These are phyloP conservation scores for Ceratocystis ficicola DNA, from an alignment of 2,329 filamentous ascomycete species.

Conservation along the genomic window DNA sequence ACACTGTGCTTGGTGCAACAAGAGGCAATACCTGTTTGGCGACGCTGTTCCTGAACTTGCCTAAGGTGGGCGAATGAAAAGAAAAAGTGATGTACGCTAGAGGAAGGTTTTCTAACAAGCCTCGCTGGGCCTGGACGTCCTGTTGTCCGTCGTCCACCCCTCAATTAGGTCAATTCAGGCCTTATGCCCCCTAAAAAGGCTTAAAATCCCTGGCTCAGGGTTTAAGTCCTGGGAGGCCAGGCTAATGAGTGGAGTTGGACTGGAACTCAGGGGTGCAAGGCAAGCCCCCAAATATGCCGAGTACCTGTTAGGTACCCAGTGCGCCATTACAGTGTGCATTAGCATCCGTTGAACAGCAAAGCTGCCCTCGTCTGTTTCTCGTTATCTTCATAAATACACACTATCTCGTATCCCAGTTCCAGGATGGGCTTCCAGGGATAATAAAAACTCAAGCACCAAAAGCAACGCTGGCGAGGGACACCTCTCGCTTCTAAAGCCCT, in stretches of 20 bases:
- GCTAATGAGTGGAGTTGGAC: neutral
- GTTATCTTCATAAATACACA: too few relatives aligned
- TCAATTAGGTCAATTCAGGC: neutral
- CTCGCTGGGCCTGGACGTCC: neutral
- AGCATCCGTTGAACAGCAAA: too few relatives aligned
- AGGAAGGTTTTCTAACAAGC: neutral
- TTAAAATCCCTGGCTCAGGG: conserved; percentile 2
- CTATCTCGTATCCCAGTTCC: too few relatives aligned
- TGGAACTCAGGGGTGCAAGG: conserved; percentile 5
- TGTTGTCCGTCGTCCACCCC: too few relatives aligned
- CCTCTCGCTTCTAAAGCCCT: too few relatives aligned
- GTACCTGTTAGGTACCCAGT: neutral
- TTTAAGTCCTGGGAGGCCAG: neutral
- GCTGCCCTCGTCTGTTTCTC: too few relatives aligned
- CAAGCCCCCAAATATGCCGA: neutral
- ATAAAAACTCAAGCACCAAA: too few relatives aligned
- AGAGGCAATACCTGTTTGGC: neutral
- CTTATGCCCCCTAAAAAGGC: conserved; percentile 1
- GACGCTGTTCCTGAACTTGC: conserved; percentile 1
- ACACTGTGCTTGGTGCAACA: neutral
- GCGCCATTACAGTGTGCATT: neutral
- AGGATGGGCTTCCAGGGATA: too few relatives aligned
- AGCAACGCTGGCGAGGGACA: too few relatives aligned
- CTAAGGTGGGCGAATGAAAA: neutral
- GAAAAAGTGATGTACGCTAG: neutral